phyloP scores from a whole-genome alignment of 2,329 filamentous ascomycete genomes.

The Fusarium metavorans region DNA sequence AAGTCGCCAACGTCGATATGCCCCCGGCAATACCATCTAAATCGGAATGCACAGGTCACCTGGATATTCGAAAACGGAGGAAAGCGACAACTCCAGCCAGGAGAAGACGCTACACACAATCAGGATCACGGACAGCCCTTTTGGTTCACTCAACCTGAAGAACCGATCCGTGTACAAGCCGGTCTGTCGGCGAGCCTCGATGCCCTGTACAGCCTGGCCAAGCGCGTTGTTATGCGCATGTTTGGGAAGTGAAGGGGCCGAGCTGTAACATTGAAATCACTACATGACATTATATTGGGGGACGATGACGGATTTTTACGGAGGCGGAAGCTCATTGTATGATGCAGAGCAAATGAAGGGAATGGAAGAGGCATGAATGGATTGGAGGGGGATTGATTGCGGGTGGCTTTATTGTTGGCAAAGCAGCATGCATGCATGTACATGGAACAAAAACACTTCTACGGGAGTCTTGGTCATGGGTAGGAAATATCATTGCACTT shows the following conservation, averaged over 20 bases:
- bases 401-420: slow-evolving; percentile 33
- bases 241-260: slow-evolving; percentile 24
- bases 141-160: slow-evolving; percentile 23
- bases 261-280: slow-evolving; percentile 6
- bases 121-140: background rate
- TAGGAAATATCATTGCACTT: slow-evolving; percentile 45
- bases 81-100: slow-evolving; percentile 31
- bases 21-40: slow-evolving; percentile 33
- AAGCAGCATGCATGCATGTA: slow-evolving; percentile 43
- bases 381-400: slow-evolving; percentile 5
- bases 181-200: slow-evolving; percentile 20
- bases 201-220: slow-evolving; percentile 27
- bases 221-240: slow-evolving; percentile 30
- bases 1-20: slow-evolving; percentile 25
- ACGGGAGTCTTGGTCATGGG: slow-evolving; percentile 43
- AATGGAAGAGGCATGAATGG: background rate
- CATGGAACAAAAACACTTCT: slow-evolving; percentile 38
- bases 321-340: slow-evolving; percentile 29
- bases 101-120: slow-evolving; percentile 8
- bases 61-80: slow-evolving; percentile 41
- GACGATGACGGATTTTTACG: background rate
- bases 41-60: slow-evolving; percentile 36
- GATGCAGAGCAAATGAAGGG: slow-evolving; percentile 26
- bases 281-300: slow-evolving; percentile 11
- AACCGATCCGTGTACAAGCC: slow-evolving; percentile 21